phyloP scores from a whole-genome alignment of 1,284 basidiomycete genomes.

The Meripilus lineatus region DNA sequence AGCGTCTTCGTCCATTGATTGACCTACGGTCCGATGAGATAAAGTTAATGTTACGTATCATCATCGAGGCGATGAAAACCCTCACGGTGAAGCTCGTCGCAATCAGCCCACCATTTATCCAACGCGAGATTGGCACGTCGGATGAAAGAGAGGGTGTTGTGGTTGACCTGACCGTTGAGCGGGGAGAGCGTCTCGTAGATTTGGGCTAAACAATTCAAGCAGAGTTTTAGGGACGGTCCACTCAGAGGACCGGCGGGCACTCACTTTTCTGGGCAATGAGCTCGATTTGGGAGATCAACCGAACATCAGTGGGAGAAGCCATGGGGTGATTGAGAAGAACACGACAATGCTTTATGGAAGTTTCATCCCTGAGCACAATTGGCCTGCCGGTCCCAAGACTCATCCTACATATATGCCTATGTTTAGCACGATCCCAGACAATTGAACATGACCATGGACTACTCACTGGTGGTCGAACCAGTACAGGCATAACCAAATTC shows the following conservation, averaged over 20 bases:
- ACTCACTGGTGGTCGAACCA: slow-evolving; percentile 89
- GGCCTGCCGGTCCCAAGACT: slow-evolving; percentile 88
- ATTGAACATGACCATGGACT: no score
- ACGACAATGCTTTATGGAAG: slow-evolving; percentile 80
- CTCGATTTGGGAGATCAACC: slow-evolving; percentile 83
- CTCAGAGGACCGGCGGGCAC: no score
- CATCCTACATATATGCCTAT: slow-evolving; percentile 69
- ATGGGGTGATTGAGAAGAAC: slow-evolving; percentile 79
- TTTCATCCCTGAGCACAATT: slow-evolving; percentile 84
- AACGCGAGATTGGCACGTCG: slow-evolving; percentile 79
- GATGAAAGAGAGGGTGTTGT: slow-evolving; percentile 81
- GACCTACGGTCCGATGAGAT: slow-evolving; percentile 38
- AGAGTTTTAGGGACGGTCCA: no score
- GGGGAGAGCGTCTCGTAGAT: slow-evolving; percentile 87
- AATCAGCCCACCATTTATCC: slow-evolving; percentile 87
- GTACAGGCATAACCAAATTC: slow-evolving; percentile 93
- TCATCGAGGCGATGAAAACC: background rate
- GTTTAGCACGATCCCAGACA: no score
- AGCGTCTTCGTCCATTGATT: slow-evolving; percentile 79
- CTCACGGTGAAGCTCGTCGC: slow-evolving; percentile 76
- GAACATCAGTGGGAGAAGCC: slow-evolving; percentile 84
- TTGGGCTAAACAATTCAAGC: slow-evolving; percentile 73
- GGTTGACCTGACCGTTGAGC: slow-evolving; percentile 82
- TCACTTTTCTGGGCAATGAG: slow-evolving; percentile 91
- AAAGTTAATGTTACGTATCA: slow-evolving; percentile 1